These are phyloP conservation scores for Aspergillus sp. DNA, from an alignment of 2,329 filamentous ascomycete species.

Conservation along the genomic window DNA sequence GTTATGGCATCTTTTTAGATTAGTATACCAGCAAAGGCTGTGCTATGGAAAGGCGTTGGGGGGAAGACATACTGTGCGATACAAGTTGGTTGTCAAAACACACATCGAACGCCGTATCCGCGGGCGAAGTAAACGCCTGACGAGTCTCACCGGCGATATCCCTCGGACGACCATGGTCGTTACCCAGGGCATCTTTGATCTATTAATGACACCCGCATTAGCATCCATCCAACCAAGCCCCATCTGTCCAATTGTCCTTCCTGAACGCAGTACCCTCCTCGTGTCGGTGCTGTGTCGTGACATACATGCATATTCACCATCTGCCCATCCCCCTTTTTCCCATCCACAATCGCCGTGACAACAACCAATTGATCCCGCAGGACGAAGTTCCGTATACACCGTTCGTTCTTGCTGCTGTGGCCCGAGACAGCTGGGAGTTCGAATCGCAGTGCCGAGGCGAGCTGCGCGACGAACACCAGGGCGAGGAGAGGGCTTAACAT, in stretches of 20 bases:
- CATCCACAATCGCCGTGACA: constrained; percentile 80
- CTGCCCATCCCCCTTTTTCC: constrained; percentile 86
- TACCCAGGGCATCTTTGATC: constrained; percentile 92
- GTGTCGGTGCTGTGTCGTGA: constrained; percentile 1
- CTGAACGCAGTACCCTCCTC: no score
- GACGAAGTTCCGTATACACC: constrained; percentile 96
- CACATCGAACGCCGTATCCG: constrained; percentile 87
- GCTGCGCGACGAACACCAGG: constrained; percentile 28
- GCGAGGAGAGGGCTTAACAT: constrained; percentile 16
- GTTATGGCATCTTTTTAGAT: constrained; percentile 26
- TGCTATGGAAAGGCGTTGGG: neutral
- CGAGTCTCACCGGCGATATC: constrained; percentile 87
- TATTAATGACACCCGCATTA: constrained; percentile 32
- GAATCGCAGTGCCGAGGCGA: constrained; percentile 72
- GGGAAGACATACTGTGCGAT: constrained; percentile 48
- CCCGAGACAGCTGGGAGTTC: constrained; percentile 65
- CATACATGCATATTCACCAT: constrained; percentile 83
- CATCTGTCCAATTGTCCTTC: neutral
- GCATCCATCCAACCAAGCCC: neutral
- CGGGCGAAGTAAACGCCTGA: constrained; percentile 87
- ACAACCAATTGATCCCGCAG: constrained; percentile 86
- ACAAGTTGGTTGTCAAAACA: constrained; percentile 84
- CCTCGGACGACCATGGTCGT: constrained; percentile 87
- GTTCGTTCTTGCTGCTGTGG: constrained; percentile 58
- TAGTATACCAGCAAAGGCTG: neutral